These are phyloP conservation scores for Phlebopus sp. DNA, from an alignment of 1,284 basidiomycete species.

Conservation along the genomic window DNA sequence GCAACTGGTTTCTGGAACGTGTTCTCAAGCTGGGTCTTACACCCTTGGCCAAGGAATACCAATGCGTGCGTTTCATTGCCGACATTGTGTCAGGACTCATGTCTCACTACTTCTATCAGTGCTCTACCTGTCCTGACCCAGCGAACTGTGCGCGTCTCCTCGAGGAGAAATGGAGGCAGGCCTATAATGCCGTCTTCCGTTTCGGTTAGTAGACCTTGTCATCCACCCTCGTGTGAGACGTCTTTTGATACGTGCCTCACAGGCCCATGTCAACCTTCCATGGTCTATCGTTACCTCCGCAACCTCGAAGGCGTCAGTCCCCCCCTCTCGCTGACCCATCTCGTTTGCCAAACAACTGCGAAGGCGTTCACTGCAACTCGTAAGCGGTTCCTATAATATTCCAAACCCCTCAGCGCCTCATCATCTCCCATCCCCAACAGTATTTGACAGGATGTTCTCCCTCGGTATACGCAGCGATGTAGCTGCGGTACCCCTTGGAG, in stretches of 20 bases:
- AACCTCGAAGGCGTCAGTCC: conserved; percentile 81
- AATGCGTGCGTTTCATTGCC: conserved; percentile 58
- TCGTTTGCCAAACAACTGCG: conserved; percentile 83
- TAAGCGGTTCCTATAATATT: conserved; percentile 36
- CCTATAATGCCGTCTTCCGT: conserved; percentile 82
- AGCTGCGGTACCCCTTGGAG: conserved; percentile 57
- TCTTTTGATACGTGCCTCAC: conserved; percentile 20
- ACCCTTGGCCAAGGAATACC: conserved; percentile 85
- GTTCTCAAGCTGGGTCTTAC: conserved; percentile 88
- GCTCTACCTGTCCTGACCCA: conserved; percentile 80
- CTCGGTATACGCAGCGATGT: conserved; percentile 71
- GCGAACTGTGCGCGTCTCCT: conserved; percentile 78
- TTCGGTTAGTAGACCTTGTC: conserved; percentile 56
- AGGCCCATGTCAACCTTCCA: conserved; percentile 83
- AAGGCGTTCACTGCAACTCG: conserved; percentile 82
- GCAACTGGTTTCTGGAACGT: conserved; percentile 93
- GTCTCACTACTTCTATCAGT: conserved; percentile 42
- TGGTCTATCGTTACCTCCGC: conserved; percentile 86
- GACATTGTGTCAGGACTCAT: conserved; percentile 11
- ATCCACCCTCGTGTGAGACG: neutral
- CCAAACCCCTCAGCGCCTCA: neutral
- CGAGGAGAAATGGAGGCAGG: conserved; percentile 91
- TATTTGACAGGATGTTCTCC: conserved; percentile 92
- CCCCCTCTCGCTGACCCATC: conserved; percentile 75
- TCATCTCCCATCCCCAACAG: conserved; percentile 36